phyloP scores from a whole-genome alignment of 176 grass and related monocot genomes.

The Cenchrus americanus region DNA sequence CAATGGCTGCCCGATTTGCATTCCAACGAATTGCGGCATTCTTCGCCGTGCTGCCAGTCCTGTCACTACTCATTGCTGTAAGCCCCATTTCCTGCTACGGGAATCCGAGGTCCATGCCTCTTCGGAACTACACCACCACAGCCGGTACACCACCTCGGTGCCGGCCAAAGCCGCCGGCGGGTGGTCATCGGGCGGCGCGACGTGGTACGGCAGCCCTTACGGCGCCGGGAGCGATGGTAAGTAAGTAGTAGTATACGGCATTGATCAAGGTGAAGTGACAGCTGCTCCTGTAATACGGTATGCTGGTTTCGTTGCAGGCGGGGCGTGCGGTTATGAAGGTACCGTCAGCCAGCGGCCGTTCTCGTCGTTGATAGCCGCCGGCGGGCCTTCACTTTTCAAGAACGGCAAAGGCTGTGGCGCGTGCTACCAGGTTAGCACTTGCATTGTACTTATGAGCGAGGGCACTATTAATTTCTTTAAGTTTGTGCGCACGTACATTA shows the following conservation, averaged over 20 bases:
- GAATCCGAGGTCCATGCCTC: neutral
- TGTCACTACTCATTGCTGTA: conserved; percentile 13
- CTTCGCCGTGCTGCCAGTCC: neutral
- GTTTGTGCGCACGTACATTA: neutral
- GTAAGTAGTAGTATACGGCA: conserved; percentile 17
- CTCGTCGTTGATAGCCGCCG: conserved; percentile 68
- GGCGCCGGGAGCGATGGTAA: conserved; percentile 74
- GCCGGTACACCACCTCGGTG: neutral
- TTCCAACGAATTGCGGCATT: neutral
- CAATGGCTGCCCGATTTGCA: conserved; percentile 16
- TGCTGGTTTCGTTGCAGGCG: conserved; percentile 37
- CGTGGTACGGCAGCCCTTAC: conserved; percentile 75
- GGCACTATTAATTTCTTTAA: neutral
- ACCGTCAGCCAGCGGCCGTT: conserved; percentile 57
- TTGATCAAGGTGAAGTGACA: neutral
- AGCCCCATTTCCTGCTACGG: conserved; percentile 18
- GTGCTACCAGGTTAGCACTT: conserved; percentile 64
- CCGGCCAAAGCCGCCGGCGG: neutral
- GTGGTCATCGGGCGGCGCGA: conserved; percentile 73
- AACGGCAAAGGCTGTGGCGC: conserved; percentile 69
- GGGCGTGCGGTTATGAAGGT: conserved; percentile 69
- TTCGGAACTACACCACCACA: neutral
- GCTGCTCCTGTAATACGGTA: neutral
- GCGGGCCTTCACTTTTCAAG: conserved; percentile 66
- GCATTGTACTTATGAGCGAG: too few species aligned